Evolutionary conservation across 495 filamentous ascomycete genomes (phyloP), one percentile per base, ranked within the genome.

Genomic region (Penicillium macrosclerotiorum): DNA sequence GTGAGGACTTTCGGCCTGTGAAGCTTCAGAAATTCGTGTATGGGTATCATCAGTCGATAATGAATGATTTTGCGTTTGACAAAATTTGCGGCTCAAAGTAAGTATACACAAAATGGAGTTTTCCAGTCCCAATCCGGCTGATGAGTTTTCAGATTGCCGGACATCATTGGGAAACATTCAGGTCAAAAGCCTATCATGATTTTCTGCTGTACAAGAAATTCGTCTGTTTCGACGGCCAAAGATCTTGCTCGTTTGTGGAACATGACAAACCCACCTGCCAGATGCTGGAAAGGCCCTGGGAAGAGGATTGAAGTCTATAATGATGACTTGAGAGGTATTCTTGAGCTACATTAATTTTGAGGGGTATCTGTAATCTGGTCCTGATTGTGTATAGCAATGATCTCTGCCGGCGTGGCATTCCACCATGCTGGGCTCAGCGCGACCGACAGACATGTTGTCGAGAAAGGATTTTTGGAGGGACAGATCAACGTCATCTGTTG

Each of bases 401-500:
- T 85, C 5, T 54, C 63, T 12, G 77, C 83, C 32, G 91, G 90
- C 8, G 89, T 98, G 11, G 90, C 89, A 12, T 97, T 93, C 55
- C 93, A 98, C 59, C 92, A 98, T 65, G 92, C 89, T 17, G 93
- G 93, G 0, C 76, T 98, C 22, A 83, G 90, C 44, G 52, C 64
- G 0, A 62, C 71, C 26, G 93, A 98, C 59, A 78, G 92, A 47
- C 71, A 72, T 19, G 71, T 77, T 4, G 72, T 96, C 8, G 89
- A 95, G 54, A 78, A 76, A 27, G 77, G 76, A 3, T 98, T 86
- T 45, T 68, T 92, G 6, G 76, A 84, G 14, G 88, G 90, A 2
- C 73, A 88, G 7, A 73, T 98, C 42, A 85, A 76, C 47, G 85
- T 96, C 37, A 95, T 98, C 37, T 98, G 93, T 56, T 96, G 92